Conservation (phyloP, 768 basidiomycete species). For the Amanita jacksonii region DNA sequence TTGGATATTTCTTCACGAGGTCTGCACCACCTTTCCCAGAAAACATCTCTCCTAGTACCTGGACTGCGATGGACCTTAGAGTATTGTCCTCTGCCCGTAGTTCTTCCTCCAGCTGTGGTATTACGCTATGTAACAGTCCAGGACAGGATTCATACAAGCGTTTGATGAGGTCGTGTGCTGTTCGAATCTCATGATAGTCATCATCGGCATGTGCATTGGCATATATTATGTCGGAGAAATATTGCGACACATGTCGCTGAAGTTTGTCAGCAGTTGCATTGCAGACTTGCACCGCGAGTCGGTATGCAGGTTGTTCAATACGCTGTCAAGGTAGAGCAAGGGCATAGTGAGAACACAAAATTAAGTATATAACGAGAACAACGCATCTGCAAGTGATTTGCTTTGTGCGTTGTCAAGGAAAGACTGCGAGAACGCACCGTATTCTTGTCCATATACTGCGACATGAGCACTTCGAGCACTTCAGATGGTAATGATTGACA, state of each 20-base stretch:
- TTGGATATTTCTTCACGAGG: slow-evolving; percentile 69
- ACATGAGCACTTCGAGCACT: slow-evolving; percentile 72
- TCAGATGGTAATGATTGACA: slow-evolving; percentile 64
- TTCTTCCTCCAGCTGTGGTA: slow-evolving; percentile 90
- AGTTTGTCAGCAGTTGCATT: slow-evolving; percentile 77
- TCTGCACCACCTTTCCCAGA: slow-evolving; percentile 66
- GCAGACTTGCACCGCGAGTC: slow-evolving; percentile 81
- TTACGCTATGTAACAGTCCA: slow-evolving; percentile 74
- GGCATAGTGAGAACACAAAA: slow-evolving; percentile 7
- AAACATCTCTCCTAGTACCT: slow-evolving; percentile 87
- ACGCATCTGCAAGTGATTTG: slow-evolving; percentile 6
- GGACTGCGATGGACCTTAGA: slow-evolving; percentile 73
- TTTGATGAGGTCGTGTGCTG: slow-evolving; percentile 80
- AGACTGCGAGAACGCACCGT: slow-evolving; percentile 35
- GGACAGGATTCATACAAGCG: slow-evolving; percentile 76
- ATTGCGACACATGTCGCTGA: slow-evolving; percentile 81
- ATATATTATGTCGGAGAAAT: slow-evolving; percentile 87
- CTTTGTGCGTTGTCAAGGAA: slow-evolving; percentile 5
- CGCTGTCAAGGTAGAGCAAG: slow-evolving; percentile 29
- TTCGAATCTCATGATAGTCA: slow-evolving; percentile 57
- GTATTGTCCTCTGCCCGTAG: slow-evolving; percentile 65
- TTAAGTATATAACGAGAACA: neutral
- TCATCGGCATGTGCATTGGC: slow-evolving; percentile 44
- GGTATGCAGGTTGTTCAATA: slow-evolving; percentile 66
- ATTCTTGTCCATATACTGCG: slow-evolving; percentile 78